A percentile compares a stretch with the other conserved stretches of the same genome.
Conservation (phyloP, 371 early-diverging fungal species). For the Blakeslea trispora region DNA sequence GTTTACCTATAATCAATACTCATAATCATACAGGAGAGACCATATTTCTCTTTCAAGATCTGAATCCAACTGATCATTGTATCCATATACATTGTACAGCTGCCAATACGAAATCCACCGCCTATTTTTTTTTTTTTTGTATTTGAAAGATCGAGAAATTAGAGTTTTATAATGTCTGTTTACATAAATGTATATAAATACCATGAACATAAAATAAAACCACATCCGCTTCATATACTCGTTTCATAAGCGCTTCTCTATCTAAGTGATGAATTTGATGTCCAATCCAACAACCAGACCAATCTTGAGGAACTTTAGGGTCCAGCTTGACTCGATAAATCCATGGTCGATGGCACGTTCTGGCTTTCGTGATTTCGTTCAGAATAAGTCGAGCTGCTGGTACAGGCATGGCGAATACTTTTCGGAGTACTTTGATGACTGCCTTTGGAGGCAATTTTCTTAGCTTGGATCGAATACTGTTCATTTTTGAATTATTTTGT, state of each 20-base stretch:
- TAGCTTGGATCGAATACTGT: constrained; percentile 31
- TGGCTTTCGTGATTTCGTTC: constrained; percentile 44
- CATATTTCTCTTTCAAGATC: constrained; percentile 39
- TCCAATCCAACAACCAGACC: constrained; percentile 57
- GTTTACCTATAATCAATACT: constrained; percentile 40
- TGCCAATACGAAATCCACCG: constrained; percentile 53
- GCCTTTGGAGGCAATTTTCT: constrained; percentile 42
- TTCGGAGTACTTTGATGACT: constrained; percentile 39
- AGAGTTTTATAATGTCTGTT: neutral
- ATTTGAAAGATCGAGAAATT: no score
- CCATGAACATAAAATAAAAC: constrained; percentile 53
- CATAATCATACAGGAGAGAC: constrained; percentile 46
- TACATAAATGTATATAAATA: constrained; percentile 4
- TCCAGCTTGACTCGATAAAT: constrained; percentile 29
- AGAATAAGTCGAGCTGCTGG: constrained; percentile 50
- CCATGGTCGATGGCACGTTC: constrained; percentile 45
- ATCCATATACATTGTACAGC: constrained; percentile 54
- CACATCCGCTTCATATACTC: constrained; percentile 43
- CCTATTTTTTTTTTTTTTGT: constrained; percentile 33
- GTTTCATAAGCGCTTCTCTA: constrained; percentile 23
- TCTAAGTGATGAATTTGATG: constrained; percentile 35
- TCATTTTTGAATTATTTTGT: constrained; percentile 15
- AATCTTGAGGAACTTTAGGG: constrained; percentile 27
- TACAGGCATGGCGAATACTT: constrained; percentile 46
- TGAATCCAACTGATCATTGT: constrained; percentile 45